phyloP scores from a whole-genome alignment of 176 grass and related monocot species.

The Ensete ventricosum region DNA sequence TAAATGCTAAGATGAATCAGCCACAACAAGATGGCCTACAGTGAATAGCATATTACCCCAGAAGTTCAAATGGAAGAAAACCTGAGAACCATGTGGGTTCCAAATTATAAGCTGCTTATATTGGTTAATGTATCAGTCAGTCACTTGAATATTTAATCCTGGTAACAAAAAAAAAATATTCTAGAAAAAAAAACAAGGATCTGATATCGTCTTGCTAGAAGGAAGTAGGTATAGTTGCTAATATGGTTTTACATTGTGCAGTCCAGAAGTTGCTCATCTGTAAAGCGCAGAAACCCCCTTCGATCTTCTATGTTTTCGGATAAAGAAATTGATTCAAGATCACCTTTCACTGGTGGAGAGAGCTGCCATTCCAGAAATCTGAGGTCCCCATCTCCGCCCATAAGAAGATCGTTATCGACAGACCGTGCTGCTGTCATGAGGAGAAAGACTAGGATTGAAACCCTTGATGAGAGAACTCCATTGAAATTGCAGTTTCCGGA shows the following conservation, averaged over 20 bases:
- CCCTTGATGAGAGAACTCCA: conserved; percentile 28
- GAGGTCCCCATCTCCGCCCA: conserved; percentile 47
- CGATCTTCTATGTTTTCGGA: conserved; percentile 31
- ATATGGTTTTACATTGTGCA: conserved; percentile 6
- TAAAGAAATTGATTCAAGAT: conserved; percentile 39
- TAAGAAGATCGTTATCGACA: conserved; percentile 46
- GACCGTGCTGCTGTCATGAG: conserved; percentile 31
- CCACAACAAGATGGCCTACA: too few species aligned
- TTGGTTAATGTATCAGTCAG: too few species aligned
- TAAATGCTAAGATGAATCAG: too few species aligned
- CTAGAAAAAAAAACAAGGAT: too few species aligned
- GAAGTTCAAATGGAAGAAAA: too few species aligned
- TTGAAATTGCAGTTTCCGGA: conserved; percentile 25
- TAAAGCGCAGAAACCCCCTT: conserved; percentile 51
- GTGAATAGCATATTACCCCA: too few species aligned
- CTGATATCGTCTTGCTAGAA: not conserved
- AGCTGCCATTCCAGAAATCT: conserved; percentile 30
- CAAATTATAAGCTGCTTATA: too few species aligned
- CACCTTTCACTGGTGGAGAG: conserved; percentile 36
- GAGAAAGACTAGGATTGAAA: conserved; percentile 30
- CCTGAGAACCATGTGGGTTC: too few species aligned
- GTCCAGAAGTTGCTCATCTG: conserved; percentile 52
- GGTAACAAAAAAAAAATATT: too few species aligned
- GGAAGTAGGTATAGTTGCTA: not conserved
- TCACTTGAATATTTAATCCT: too few species aligned